These are phyloP conservation scores for Apophysomyces sp. DNA, from an alignment of 371 early-diverging fungal genomes.

Conservation along the genomic window DNA sequence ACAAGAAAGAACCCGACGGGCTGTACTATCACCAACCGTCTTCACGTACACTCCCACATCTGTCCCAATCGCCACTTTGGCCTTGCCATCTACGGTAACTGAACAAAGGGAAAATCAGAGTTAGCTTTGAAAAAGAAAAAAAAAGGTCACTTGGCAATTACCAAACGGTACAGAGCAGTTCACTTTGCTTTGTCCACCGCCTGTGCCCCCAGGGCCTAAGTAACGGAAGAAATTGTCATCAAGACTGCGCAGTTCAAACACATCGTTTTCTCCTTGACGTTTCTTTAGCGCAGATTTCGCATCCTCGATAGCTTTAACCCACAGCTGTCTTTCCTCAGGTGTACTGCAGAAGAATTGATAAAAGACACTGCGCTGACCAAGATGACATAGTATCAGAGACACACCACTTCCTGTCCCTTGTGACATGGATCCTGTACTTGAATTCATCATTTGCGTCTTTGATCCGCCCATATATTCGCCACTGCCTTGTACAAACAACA, in stretches of 20 bases:
- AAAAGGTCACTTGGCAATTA: slow-evolving; percentile 9
- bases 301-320: slow-evolving; percentile 84
- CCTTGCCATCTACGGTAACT: slow-evolving; percentile 32
- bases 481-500: slow-evolving; percentile 46
- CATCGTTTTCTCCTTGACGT: slow-evolving; percentile 51
- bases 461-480: slow-evolving; percentile 14
- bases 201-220: slow-evolving; percentile 13
- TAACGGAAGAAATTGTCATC: slow-evolving; percentile 44
- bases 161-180: slow-evolving; percentile 72
- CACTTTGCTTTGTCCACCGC: slow-evolving; percentile 50
- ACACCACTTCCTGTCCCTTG: slow-evolving; percentile 7
- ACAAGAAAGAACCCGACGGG: slow-evolving; percentile 36
- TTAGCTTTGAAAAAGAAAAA: not conserved
- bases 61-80: slow-evolving; percentile 78
- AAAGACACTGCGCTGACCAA: slow-evolving; percentile 39
- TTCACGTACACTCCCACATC: slow-evolving; percentile 78
- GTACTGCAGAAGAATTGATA: slow-evolving; percentile 50
- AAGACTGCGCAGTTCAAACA: slow-evolving; percentile 63
- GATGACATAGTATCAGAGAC: slow-evolving; percentile 33
- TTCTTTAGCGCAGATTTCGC: slow-evolving; percentile 56
- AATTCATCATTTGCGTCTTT: slow-evolving; percentile 2
- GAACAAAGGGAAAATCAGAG: not conserved
- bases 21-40: slow-evolving; percentile 21
- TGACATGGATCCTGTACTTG: slow-evolving; percentile 3
- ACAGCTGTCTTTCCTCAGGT: slow-evolving; percentile 76